Conservation (phyloP, 1,139 yeast species). For the Tardiomyces blankii region DNA sequence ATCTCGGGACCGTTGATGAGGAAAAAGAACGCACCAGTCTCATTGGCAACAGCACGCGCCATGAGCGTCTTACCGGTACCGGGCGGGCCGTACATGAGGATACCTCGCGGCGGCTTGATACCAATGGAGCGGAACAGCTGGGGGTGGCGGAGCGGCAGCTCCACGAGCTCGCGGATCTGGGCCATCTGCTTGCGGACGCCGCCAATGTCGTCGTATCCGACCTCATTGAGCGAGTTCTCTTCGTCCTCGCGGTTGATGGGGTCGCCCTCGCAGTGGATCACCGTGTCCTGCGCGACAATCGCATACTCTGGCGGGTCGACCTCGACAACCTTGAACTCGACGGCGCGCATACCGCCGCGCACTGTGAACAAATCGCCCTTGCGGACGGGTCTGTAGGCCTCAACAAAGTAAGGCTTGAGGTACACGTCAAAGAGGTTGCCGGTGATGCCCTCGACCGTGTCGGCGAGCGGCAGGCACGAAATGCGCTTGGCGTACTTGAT, state of each 20-base stretch:
- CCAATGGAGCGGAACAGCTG: constrained; percentile 94
- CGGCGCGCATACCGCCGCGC: constrained; percentile 99
- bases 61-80: constrained; percentile 98
- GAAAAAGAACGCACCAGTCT: constrained; percentile 97
- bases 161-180: constrained; percentile 93
- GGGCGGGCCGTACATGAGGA: constrained; percentile 96
- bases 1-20: constrained; percentile 99
- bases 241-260: constrained; percentile 99
- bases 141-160: constrained; percentile 93
- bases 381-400: constrained; percentile 97
- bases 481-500: constrained; percentile 90
- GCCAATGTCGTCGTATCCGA: constrained; percentile 98
- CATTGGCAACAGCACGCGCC: constrained; percentile 99
- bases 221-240: constrained; percentile 90
- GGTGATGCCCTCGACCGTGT: constrained; percentile 94
- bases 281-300: constrained; percentile 96
- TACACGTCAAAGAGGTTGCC: constrained; percentile 96
- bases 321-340: constrained; percentile 95
- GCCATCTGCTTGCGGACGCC: constrained; percentile 99
- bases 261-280: constrained; percentile 98
- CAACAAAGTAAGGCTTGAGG: constrained; percentile 96
- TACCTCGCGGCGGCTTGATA: constrained; percentile 96
- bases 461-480: constrained; percentile 95
- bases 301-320: constrained; percentile 97
- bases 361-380: constrained; percentile 95